Conservation (phyloP, 352 stramenopile genomes). For the Phytophthora tubulina region DNA sequence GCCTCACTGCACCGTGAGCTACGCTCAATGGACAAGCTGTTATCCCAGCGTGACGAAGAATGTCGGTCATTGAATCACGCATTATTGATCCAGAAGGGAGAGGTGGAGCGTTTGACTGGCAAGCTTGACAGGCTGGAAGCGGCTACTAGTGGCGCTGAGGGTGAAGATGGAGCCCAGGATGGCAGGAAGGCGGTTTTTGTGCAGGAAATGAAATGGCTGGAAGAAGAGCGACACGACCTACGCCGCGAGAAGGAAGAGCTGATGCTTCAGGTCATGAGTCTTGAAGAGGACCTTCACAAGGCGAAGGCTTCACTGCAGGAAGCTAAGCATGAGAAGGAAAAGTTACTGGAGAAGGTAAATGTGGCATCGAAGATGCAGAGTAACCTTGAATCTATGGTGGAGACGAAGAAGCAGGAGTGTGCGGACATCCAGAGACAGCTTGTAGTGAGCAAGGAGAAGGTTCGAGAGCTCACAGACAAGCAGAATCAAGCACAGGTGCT, state of each 20-base stretch:
- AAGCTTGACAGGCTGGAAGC: conserved; percentile 46
- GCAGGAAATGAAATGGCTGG: conserved; percentile 80
- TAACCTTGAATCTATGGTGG: conserved; percentile 56
- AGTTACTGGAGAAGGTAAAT: conserved; percentile 49
- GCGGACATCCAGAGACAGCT: conserved; percentile 54
- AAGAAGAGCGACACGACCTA: conserved; percentile 71
- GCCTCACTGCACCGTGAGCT: conserved; percentile 74
- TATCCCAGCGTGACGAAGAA: conserved; percentile 78
- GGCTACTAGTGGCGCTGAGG: conserved; percentile 4
- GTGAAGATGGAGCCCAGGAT: conserved; percentile 19
- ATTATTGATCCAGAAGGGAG: conserved; percentile 59
- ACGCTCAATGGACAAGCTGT: conserved; percentile 73
- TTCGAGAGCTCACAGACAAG: conserved; percentile 51
- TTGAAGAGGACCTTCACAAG: conserved; percentile 69
- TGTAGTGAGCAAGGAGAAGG: conserved; percentile 57
- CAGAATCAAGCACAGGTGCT: conserved; percentile 51
- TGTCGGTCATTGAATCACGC: conserved; percentile 68
- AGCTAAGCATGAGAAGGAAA: conserved; percentile 58
- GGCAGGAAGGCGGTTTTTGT: conserved; percentile 49
- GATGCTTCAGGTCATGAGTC: conserved; percentile 61
- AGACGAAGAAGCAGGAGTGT: conserved; percentile 66
- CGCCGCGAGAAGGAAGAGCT: conserved; percentile 65
- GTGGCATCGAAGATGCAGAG: conserved; percentile 49
- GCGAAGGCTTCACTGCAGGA: conserved; percentile 49
- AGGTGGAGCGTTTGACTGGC: conserved; percentile 63